A percentile compares a stretch with the other conserved stretches of the same genome.
Conservation (phyloP, 2,329 filamentous ascomycete species). For the Monosporascus sp. region DNA sequence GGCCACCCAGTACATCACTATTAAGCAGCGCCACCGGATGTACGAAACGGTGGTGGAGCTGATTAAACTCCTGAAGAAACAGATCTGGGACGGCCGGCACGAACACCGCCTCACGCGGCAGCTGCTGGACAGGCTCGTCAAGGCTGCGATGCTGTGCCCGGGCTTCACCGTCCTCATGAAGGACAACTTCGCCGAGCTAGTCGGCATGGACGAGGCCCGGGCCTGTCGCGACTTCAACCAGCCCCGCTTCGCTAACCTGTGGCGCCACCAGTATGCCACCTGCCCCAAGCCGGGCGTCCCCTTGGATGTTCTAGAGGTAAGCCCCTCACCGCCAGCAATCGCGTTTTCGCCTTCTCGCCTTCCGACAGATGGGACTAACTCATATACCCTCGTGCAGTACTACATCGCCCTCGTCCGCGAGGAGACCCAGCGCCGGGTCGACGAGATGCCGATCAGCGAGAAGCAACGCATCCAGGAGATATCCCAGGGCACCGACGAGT, state of each 20-base stretch:
- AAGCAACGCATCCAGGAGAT: constrained; percentile 32
- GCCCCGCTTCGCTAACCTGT: constrained; percentile 42
- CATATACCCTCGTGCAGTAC: constrained; percentile 36
- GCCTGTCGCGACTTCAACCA: constrained; percentile 36
- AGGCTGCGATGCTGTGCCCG: constrained; percentile 49
- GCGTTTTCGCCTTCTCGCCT: background rate
- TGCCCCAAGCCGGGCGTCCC: constrained; percentile 42
- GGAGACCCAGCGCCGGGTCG: constrained; percentile 39
- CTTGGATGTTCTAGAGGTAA: constrained; percentile 51
- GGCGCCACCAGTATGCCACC: constrained; percentile 49
- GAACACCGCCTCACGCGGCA: constrained; percentile 43
- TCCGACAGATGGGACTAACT: constrained; percentile 4
- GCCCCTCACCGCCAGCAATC: constrained; percentile 11
- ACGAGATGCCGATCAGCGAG: constrained; percentile 35
- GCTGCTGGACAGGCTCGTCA: constrained; percentile 48
- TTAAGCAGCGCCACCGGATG: constrained; percentile 49
- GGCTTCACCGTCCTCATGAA: constrained; percentile 60
- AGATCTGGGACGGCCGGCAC: constrained; percentile 34
- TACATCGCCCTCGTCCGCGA: constrained; percentile 52
- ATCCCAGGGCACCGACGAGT: constrained; percentile 31
- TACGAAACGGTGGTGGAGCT: constrained; percentile 47
- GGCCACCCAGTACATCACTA: constrained; percentile 49
- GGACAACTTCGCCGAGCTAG: constrained; percentile 48
- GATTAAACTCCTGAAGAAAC: constrained; percentile 38
- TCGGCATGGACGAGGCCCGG: constrained; percentile 30